Evolutionary conservation across 169 alveolate genomes (phyloP).

Genomic region (Cryptosporidium andersoni): DNA sequence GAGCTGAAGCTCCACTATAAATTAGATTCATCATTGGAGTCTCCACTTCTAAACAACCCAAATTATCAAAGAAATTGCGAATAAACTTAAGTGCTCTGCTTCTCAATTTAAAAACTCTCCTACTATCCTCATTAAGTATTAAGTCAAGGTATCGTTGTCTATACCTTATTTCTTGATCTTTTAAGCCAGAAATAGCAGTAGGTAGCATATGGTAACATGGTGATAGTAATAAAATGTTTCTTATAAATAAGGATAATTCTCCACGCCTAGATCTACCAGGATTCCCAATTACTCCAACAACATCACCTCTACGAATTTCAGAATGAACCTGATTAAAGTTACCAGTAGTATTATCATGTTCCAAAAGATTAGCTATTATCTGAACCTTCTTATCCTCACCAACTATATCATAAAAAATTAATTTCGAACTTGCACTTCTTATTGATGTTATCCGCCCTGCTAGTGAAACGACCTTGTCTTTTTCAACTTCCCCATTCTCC

Average conservation of each 20-base stretch:
- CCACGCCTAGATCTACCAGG: constrained; percentile 95
- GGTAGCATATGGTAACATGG: constrained; percentile 98
- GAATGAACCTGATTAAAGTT: constrained; percentile 78
- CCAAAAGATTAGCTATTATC: constrained; percentile 83
- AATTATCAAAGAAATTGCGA: constrained; percentile 83
- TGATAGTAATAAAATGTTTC: constrained; percentile 85
- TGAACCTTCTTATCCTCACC: constrained; percentile 89
- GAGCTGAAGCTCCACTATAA: constrained; percentile 98
- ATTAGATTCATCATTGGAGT: constrained; percentile 98
- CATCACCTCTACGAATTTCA: constrained; percentile 88
- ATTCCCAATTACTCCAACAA: constrained; percentile 88
- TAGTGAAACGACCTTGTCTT: constrained; percentile 79
- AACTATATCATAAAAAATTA: constrained; percentile 88
- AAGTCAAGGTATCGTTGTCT: constrained; percentile 97
- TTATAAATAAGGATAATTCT: constrained; percentile 93
- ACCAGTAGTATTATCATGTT: constrained; percentile 79
- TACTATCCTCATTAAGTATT: constrained; percentile 88
- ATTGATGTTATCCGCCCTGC: constrained; percentile 92
- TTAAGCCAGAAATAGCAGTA: constrained; percentile 90
- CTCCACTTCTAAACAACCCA: constrained; percentile 97
- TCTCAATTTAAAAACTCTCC: constrained; percentile 87
- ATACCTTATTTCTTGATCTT: constrained; percentile 92
- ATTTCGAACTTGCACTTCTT: constrained; percentile 88
- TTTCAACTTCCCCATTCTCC: constrained; percentile 88
- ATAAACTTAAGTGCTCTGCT: constrained; percentile 82